These are phyloP conservation scores for Hirsutella thompsonii DNA, from an alignment of 2,329 filamentous ascomycete genomes.

Conservation along the genomic window DNA sequence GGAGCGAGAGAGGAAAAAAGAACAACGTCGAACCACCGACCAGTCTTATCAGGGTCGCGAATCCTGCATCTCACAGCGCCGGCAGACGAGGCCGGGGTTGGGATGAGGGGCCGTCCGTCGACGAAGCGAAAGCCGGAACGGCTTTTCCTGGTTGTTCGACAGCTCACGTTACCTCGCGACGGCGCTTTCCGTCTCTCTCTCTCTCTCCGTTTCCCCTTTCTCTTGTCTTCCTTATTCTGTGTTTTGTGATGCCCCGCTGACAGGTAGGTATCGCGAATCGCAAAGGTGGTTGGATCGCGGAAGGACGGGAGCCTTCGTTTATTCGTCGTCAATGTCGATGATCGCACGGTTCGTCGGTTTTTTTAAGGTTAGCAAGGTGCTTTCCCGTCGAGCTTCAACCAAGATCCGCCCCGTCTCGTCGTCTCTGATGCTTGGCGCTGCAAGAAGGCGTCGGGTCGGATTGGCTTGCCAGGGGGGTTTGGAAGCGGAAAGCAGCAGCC, in stretches of 20 bases:
- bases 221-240: too few relatives aligned
- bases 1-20: not conserved
- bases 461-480: too few relatives aligned
- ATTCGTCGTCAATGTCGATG: not conserved
- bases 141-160: not conserved
- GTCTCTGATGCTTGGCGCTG: not conserved
- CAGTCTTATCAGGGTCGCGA: not conserved
- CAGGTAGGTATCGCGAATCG: too few relatives aligned
- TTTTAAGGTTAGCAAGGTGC: not conserved
- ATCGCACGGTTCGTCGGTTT: not conserved
- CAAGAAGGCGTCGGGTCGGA: not conserved
- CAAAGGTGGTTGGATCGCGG: too few relatives aligned
- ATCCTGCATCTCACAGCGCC: conserved; percentile 1
- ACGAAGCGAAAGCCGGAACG: not conserved
- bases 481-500: too few relatives aligned
- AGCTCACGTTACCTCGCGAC: too few relatives aligned
- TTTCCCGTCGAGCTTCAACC: not conserved
- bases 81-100: not conserved
- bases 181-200: too few relatives aligned
- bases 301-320: too few relatives aligned
- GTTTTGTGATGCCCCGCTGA: too few relatives aligned
- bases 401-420: too few relatives aligned
- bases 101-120: not conserved
- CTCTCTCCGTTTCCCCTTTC: too few relatives aligned
- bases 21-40: not conserved